A percentile compares a stretch with the other conserved stretches of the same genome.
Conservation (phyloP, 495 filamentous ascomycete species). For the Hypoxylon intermedium region DNA sequence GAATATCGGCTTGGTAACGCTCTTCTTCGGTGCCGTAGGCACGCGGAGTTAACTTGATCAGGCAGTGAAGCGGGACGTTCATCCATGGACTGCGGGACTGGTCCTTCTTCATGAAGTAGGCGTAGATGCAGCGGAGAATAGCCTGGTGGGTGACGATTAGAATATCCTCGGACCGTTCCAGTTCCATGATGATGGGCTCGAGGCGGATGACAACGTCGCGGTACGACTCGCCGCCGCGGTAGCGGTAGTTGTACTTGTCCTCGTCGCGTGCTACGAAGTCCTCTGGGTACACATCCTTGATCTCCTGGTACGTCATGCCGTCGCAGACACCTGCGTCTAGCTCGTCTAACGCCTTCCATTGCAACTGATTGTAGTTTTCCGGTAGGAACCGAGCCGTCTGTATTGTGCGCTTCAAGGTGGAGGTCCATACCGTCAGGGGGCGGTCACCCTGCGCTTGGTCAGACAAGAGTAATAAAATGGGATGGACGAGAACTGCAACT, state of each 20-base stretch:
- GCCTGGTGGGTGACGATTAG: conserved; percentile 98
- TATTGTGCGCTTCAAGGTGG: conserved; percentile 90
- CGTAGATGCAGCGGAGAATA: conserved; percentile 94
- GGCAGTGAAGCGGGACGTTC: conserved; percentile 84
- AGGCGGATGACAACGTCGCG: conserved; percentile 97
- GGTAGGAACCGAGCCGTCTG: conserved; percentile 85
- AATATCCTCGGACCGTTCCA: conserved; percentile 94
- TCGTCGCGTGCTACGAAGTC: conserved; percentile 94
- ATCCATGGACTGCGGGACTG: conserved; percentile 97
- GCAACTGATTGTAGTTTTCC: conserved; percentile 80
- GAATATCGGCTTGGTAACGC: conserved; percentile 85
- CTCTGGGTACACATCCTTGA: conserved; percentile 86
- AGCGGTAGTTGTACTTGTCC: conserved; percentile 99
- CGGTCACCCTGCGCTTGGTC: conserved; percentile 59
- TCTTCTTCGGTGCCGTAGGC: conserved; percentile 94
- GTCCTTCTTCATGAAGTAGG: conserved; percentile 96
- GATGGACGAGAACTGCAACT: conserved; percentile 34
- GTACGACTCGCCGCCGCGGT: conserved; percentile 95
- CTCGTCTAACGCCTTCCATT: conserved; percentile 98
- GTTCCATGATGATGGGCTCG: conserved; percentile 99
- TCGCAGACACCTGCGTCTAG: conserved; percentile 97
- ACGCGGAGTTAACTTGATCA: conserved; percentile 93
- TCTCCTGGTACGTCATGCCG: conserved; percentile 90
- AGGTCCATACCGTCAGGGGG: conserved; percentile 95
- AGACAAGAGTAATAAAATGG: conserved; percentile 1